Conservation (phyloP, 2,329 filamentous ascomycete genomes). For the Seiridium unicorne region DNA sequence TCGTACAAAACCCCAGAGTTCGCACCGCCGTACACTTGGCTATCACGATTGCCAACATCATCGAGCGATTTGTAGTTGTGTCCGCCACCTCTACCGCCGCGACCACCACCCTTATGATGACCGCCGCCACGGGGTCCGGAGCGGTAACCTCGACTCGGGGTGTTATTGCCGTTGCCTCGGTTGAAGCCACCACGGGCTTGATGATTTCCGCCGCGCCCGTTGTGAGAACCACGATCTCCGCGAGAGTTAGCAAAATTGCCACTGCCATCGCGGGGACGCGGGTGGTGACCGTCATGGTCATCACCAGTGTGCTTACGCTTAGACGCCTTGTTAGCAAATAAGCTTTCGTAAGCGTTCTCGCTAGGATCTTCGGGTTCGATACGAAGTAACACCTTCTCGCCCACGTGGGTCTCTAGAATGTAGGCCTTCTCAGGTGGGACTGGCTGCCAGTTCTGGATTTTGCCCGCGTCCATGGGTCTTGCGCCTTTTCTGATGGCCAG, state of each 20-base stretch:
- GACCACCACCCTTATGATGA: slow-evolving; percentile 34
- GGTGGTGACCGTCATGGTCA: slow-evolving; percentile 21
- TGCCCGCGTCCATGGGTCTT: slow-evolving; percentile 74
- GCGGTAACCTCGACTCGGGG: slow-evolving; percentile 33
- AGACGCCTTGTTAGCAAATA: slow-evolving; percentile 57
- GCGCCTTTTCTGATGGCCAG: slow-evolving; percentile 75
- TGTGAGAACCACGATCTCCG: slow-evolving; percentile 39
- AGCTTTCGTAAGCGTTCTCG: slow-evolving; percentile 63
- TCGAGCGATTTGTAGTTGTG: slow-evolving; percentile 66
- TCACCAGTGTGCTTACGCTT: slow-evolving; percentile 60
- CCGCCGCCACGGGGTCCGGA: slow-evolving; percentile 37
- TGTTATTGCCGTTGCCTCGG: slow-evolving; percentile 30
- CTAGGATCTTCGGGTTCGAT: slow-evolving; percentile 69
- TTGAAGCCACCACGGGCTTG: slow-evolving; percentile 18
- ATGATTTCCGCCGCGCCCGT: slow-evolving; percentile 37
- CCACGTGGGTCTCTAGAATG: slow-evolving; percentile 78
- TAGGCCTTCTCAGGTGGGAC: slow-evolving; percentile 69
- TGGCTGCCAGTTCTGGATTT: slow-evolving; percentile 82
- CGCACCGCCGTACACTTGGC: slow-evolving; percentile 38
- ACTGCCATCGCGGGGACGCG: slow-evolving; percentile 23
- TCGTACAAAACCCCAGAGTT: slow-evolving; percentile 43
- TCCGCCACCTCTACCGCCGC: slow-evolving; percentile 45
- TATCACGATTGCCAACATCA: slow-evolving; percentile 54
- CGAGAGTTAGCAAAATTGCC: slow-evolving; percentile 31
- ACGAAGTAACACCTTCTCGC: slow-evolving; percentile 80